Conservation (phyloP, 495 filamentous ascomycete species). For the Eremomyces bilateralis region DNA sequence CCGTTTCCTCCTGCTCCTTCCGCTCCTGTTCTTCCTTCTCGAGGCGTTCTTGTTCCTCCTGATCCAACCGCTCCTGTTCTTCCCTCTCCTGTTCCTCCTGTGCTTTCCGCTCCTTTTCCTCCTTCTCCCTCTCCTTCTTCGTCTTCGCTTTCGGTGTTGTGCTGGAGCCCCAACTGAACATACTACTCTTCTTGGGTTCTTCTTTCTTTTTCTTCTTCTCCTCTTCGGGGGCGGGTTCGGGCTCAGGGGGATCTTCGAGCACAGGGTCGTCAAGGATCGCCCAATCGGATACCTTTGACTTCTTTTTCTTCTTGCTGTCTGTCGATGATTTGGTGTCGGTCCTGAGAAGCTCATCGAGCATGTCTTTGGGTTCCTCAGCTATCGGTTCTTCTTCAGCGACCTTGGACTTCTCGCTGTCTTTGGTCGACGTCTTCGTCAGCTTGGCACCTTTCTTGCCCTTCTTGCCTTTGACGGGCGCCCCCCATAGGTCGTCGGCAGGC, state of each 20-base stretch:
- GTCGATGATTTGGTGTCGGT: too few relatives aligned
- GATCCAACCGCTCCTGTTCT: constrained; percentile 1
- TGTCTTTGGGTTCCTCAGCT: not conserved
- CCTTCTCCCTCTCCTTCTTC: constrained; percentile 1
- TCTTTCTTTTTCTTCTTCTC: not conserved
- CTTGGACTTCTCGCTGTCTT: not conserved
- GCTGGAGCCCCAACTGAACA: not conserved
- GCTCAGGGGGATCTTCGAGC: not conserved
- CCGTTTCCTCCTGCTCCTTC: constrained; percentile 1
- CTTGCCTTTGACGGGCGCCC: constrained; percentile 24
- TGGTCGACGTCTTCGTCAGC: not conserved
- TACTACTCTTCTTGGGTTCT: not conserved
- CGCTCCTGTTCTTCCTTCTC: not conserved
- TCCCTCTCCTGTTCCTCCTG: constrained; percentile 1
- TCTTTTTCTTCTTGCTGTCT: not conserved
- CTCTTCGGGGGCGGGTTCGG: not conserved
- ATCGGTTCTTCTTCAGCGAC: not conserved
- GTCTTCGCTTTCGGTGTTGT: not conserved
- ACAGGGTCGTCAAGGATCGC: not conserved
- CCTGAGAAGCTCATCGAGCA: not conserved
- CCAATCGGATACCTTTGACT: not conserved
- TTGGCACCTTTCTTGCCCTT: constrained; percentile 15
- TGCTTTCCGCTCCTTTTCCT: not conserved
- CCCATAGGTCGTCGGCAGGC: too few relatives aligned
- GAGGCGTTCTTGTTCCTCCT: constrained; percentile 1